Evolutionary conservation across 805 yeast species (phyloP).

Genomic region (Hanseniaspora lachancei): DNA sequence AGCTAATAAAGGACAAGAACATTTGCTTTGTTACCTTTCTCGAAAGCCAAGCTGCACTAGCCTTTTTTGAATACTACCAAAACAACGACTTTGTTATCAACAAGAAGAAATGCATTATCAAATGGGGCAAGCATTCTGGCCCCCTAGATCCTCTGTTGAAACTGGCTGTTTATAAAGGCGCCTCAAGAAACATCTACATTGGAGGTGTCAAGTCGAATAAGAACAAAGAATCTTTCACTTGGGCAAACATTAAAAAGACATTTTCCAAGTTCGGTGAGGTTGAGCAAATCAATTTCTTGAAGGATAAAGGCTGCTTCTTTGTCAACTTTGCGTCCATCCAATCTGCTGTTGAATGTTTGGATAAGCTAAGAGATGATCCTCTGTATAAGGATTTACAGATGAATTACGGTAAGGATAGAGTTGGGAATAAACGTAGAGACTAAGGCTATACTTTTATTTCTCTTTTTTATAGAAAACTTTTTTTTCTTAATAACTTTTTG

Average conservation of each 20-base stretch:
- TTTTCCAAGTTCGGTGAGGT: slow-evolving; percentile 82
- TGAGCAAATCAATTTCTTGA: slow-evolving; percentile 82
- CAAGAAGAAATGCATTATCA: slow-evolving; percentile 75
- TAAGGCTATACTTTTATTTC: neutral
- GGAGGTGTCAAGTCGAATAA: slow-evolving; percentile 44
- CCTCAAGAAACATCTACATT: slow-evolving; percentile 81
- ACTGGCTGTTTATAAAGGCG: slow-evolving; percentile 84
- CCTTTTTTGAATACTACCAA: slow-evolving; percentile 87
- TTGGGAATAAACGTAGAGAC: slow-evolving; percentile 68
- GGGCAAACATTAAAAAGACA: slow-evolving; percentile 51
- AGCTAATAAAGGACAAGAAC: slow-evolving; percentile 70
- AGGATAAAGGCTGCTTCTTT: slow-evolving; percentile 78
- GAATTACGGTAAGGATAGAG: slow-evolving; percentile 87
- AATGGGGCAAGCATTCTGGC: slow-evolving; percentile 97
- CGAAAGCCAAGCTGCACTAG: slow-evolving; percentile 96
- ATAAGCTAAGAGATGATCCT: slow-evolving; percentile 66
- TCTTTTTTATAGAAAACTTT: too few species aligned
- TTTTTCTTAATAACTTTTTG: too few species aligned
- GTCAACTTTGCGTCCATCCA: slow-evolving; percentile 84
- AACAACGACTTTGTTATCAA: slow-evolving; percentile 79
- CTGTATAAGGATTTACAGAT: slow-evolving; percentile 63
- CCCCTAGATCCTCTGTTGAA: slow-evolving; percentile 77
- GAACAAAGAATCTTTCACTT: slow-evolving; percentile 31
- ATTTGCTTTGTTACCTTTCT: slow-evolving; percentile 91
- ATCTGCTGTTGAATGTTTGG: slow-evolving; percentile 83